Conservation (phyloP, 1,284 basidiomycete species). For the Cystobasidium slooffiae region DNA sequence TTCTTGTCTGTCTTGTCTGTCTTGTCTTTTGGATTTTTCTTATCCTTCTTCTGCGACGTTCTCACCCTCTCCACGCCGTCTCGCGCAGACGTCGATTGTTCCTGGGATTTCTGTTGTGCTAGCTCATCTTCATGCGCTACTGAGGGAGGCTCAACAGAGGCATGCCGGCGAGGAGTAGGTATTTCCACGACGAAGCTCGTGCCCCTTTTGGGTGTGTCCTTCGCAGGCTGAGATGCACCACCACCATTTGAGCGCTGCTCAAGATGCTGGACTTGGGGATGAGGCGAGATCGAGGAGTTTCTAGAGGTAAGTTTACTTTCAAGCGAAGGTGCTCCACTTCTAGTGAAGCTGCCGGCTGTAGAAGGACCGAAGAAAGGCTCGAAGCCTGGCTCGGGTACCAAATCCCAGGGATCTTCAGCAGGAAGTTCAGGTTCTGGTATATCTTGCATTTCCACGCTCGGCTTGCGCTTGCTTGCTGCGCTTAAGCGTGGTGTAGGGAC, state of each 20-base stretch:
- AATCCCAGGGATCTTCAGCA: conserved; percentile 11
- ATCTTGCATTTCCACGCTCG: neutral
- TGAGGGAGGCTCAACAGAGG: neutral
- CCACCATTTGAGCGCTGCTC: too few species aligned
- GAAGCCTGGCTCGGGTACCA: conserved; percentile 3
- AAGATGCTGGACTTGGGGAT: too few species aligned
- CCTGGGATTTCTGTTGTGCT: neutral
- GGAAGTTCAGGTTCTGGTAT: neutral
- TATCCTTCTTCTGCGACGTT: neutral
- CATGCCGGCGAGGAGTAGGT: neutral
- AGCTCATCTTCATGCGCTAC: neutral
- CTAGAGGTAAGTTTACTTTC: neutral
- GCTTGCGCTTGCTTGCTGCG: neutral
- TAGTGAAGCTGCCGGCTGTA: neutral
- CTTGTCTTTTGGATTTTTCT: neutral
- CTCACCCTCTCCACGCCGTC: neutral
- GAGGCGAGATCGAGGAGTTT: neutral
- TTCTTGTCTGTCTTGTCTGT: neutral
- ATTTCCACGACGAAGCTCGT: neutral
- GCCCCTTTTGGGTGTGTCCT: neutral
- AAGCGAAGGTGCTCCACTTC: neutral
- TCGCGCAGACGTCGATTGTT: neutral
- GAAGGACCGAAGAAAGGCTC: neutral
- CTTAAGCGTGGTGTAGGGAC: too few species aligned
- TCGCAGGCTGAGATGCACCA: neutral